Conservation (phyloP, 768 basidiomycete genomes). For the Phylloporus arenicola region DNA sequence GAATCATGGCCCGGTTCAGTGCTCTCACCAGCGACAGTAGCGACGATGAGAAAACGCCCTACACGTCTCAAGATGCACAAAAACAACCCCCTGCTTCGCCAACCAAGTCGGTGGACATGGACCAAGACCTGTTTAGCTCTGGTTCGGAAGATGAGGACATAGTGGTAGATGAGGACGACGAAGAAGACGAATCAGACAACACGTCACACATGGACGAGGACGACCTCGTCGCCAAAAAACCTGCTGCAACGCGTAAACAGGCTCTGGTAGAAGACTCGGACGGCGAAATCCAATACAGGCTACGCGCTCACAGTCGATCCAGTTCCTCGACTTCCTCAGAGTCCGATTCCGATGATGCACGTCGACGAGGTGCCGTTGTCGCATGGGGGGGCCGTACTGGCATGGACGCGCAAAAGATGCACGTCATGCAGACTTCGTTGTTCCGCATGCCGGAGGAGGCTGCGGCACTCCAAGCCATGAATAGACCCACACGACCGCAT, state of each 20-base stretch:
- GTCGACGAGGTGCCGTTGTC: conserved; percentile 39
- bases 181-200: conserved; percentile 36
- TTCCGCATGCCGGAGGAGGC: conserved; percentile 76
- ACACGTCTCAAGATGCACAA: conserved; percentile 25
- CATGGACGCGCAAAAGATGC: conserved; percentile 82
- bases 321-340: conserved; percentile 24
- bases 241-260: conserved; percentile 32
- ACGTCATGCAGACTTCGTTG: conserved; percentile 88
- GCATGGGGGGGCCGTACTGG: conserved; percentile 70
- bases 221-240: conserved; percentile 32
- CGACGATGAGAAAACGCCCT: conserved; percentile 44
- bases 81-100: conserved; percentile 11
- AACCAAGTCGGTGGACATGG: conserved; percentile 26
- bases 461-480: conserved; percentile 53
- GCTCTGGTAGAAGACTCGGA: conserved; percentile 53
- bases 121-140: conserved; percentile 27
- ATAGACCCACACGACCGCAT: conserved; percentile 35
- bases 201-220: conserved; percentile 50
- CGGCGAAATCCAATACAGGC: conserved; percentile 46
- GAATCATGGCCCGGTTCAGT: conserved; percentile 61
- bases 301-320: conserved; percentile 32
- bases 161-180: conserved; percentile 33
- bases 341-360: conserved; percentile 16
- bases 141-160: conserved; percentile 24
- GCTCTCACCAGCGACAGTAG: conserved; percentile 55